Evolutionary conservation across 2,329 filamentous ascomycete genomes (phyloP), one percentile per base, ranked within the genome.

Genomic region (Chaetomium sp.): DNA sequence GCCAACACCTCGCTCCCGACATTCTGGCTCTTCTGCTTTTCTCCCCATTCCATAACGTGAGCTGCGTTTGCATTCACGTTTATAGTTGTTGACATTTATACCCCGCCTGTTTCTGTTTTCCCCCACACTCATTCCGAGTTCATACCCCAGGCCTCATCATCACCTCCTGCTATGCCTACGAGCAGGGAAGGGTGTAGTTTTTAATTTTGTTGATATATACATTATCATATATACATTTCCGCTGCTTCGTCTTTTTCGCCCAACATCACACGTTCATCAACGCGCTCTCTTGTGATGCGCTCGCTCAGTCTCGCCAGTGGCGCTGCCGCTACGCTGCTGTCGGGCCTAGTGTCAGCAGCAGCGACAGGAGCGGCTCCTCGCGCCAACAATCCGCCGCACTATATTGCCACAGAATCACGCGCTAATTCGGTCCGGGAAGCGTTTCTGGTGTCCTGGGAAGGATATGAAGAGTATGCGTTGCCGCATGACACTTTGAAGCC

Each of bases 401-500:
- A 71, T 52, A 35, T 47, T 6, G 52, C 71, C 4, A 69, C 77
- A 55, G 64, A 68, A 0, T 68, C 67, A 9, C 72, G 82, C 61
- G 79, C 84, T 10, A 74, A 76, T 49, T 81, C 82, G 1, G 81
- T 91, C 52, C 86, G 83, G 67, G 79, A 82, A 53, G 84, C 84
- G 0, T 92, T 91, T 65, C 76, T 80, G 55, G 78, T 79, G 63
- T 85, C 87, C 2, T 91, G 87, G 86, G 71, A 84, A 56, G 87
- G 85, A 1, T 92, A 92, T 68, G 80, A 82, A 65, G 73, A 81
- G 70, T 82, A 88, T 70, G 88, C 88, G 0, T 91, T 88, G 59
- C 87, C 87, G 1, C 81, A 89, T 62, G 89, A 95, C 68, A 88
- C 89, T 45, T 73, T 95, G 8, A 76, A 75, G 59, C 89, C 90